Evolutionary conservation across 1,284 basidiomycete genomes (phyloP).

Genomic region (Puccinia triticina): DNA sequence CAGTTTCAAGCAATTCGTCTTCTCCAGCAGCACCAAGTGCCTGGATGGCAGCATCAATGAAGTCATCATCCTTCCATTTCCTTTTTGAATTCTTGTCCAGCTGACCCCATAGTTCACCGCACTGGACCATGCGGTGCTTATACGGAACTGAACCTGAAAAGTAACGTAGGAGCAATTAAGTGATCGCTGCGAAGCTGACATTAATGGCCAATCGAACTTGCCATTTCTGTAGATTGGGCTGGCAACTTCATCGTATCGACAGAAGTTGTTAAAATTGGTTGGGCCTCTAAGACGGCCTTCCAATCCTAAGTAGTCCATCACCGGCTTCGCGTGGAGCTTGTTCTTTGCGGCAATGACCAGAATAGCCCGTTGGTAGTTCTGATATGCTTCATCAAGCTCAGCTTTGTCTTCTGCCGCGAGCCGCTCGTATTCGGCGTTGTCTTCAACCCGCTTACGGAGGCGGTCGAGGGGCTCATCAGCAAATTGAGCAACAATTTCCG

Average conservation of each 20-base stretch:
- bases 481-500: background rate
- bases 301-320: background rate
- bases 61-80: too few relatives aligned
- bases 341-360: background rate
- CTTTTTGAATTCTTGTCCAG: too few relatives aligned
- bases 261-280: slow-evolving; percentile 15
- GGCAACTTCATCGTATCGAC: background rate
- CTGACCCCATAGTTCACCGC: too few relatives aligned
- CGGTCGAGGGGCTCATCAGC: background rate
- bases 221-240: background rate
- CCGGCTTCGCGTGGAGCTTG: background rate
- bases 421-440: background rate
- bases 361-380: background rate
- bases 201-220: too few relatives aligned
- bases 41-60: too few relatives aligned
- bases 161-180: too few relatives aligned
- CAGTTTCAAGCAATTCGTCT: too few relatives aligned
- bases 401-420: background rate
- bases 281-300: background rate
- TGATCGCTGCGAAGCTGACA: too few relatives aligned
- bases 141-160: too few relatives aligned
- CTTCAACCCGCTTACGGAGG: background rate
- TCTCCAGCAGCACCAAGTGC: too few relatives aligned
- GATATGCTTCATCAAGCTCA: background rate
- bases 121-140: too few relatives aligned